Evolutionary conservation across 2,329 filamentous ascomycete species (phyloP).

Genomic region (Alternaria tenuissima): DNA sequence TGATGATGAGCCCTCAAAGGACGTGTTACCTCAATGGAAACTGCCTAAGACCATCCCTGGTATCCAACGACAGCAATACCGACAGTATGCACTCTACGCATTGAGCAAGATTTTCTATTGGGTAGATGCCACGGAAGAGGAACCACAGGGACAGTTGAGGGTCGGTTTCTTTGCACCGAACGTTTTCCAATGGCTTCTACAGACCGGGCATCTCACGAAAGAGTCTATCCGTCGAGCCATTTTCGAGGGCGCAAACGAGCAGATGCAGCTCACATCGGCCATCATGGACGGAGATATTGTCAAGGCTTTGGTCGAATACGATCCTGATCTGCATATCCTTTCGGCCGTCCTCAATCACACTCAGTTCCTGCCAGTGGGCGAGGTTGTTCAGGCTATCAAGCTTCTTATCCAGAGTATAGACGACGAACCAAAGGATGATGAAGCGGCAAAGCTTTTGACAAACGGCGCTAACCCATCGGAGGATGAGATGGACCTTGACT

Average conservation of each 20-base stretch:
- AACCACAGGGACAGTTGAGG: conserved; percentile 38
- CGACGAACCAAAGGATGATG: conserved; percentile 39
- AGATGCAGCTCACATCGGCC: conserved; percentile 56
- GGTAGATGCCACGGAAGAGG: conserved; percentile 20
- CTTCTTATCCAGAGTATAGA: conserved; percentile 75
- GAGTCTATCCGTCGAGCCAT: conserved; percentile 56
- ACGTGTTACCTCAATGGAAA: conserved; percentile 59
- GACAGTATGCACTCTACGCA: conserved; percentile 68
- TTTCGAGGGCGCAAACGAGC: conserved; percentile 44
- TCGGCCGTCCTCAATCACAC: conserved; percentile 68
- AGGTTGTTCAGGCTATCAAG: conserved; percentile 72
- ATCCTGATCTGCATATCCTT: conserved; percentile 72
- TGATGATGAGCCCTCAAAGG: conserved; percentile 25
- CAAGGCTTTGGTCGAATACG: conserved; percentile 68
- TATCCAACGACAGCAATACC: conserved; percentile 66
- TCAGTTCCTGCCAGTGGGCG: conserved; percentile 70
- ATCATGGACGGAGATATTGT: conserved; percentile 69
- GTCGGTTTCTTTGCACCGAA: conserved; percentile 59
- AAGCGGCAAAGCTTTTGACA: conserved; percentile 52
- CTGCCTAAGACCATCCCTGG: conserved; percentile 40
- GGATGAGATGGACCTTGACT: conserved; percentile 45
- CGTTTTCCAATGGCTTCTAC: conserved; percentile 67
- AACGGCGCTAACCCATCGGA: conserved; percentile 36
- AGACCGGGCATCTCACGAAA: conserved; percentile 60
- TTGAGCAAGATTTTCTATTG: conserved; percentile 59